Evolutionary conservation across 2,329 filamentous ascomycete species (phyloP).

Genomic region (Cladobotryum protrusum): DNA sequence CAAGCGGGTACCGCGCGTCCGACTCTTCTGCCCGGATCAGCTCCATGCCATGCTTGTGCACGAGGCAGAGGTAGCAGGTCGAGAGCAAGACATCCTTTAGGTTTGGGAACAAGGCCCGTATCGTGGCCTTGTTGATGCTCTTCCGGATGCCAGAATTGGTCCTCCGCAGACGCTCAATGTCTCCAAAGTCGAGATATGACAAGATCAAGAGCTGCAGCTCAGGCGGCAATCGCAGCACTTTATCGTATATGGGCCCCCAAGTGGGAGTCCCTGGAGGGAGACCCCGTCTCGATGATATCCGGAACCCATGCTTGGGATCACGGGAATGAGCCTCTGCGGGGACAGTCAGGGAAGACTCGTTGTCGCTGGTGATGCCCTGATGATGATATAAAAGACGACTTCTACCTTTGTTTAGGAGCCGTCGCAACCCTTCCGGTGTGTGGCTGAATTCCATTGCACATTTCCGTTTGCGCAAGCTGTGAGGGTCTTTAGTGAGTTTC

Average conservation of each 20-base stretch:
- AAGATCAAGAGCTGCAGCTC: conserved; percentile 39
- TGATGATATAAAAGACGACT: too few relatives aligned
- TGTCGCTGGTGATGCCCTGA: too few relatives aligned
- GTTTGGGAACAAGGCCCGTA: conserved; percentile 32
- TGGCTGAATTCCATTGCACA: too few relatives aligned
- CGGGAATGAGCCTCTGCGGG: too few relatives aligned
- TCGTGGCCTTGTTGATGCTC: conserved; percentile 28
- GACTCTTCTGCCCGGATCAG: conserved; percentile 27
- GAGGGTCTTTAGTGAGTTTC: too few relatives aligned
- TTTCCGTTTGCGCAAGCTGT: too few relatives aligned
- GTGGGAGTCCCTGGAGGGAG: neutral
- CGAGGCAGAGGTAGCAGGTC: conserved; percentile 37
- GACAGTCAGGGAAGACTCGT: too few relatives aligned
- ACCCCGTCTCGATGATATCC: neutral
- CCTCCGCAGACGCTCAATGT: conserved; percentile 36
- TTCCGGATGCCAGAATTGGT: conserved; percentile 33
- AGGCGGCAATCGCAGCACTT: conserved; percentile 31
- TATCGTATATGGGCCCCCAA: neutral
- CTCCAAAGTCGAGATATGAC: conserved; percentile 35
- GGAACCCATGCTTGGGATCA: neutral
- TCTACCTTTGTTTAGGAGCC: too few relatives aligned
- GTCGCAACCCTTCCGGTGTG: too few relatives aligned
- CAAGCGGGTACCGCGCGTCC: conserved; percentile 31
- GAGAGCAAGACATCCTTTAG: conserved; percentile 25
- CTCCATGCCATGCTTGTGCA: conserved; percentile 24